Evolutionary conservation across 129 eudicot species (phyloP).

Genomic region (Daucus carota): DH1_v3.0 NC_030387.2:3034501-3035000

Average conservation of each 20-base stretch:
- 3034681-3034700: background rate
- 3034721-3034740: background rate
- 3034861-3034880: no score
- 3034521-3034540: constrained; percentile 41
- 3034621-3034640: no score
- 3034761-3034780: background rate
- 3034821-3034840: background rate
- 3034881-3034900: no score
- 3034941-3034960: no score
- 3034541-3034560: constrained; percentile 3
- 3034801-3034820: background rate
- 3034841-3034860: background rate
- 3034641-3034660: no score
- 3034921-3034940: no score
- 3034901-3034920: no score
- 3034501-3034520: constrained; percentile 39
- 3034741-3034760: background rate
- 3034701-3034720: background rate
- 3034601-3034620: no score
- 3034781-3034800: background rate
- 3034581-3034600: background rate
- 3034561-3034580: no score
- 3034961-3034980: no score
- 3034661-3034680: no score
- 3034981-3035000: no score